phyloP scores from a whole-genome alignment of 2,329 filamentous ascomycete species.

The Hansfordia pulvinata region DNA sequence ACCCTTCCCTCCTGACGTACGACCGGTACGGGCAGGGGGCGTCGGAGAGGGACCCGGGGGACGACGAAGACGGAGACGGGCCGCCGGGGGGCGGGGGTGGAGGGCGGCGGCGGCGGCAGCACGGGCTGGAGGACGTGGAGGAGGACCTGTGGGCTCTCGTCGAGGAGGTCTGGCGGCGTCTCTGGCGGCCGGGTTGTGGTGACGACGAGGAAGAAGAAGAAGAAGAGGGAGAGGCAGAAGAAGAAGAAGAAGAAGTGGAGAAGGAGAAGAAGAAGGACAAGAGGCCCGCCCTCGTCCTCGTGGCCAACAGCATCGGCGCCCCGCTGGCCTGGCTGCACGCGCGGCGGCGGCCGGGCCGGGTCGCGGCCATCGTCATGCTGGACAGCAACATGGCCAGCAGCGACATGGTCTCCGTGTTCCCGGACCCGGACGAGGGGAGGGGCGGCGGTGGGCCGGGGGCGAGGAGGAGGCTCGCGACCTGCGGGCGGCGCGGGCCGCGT shows the following conservation, averaged over 20 bases:
- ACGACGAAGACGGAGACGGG: constrained; percentile 25
- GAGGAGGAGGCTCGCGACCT: too few species aligned
- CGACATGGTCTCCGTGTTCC: constrained; percentile 39
- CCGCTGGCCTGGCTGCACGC: constrained; percentile 37
- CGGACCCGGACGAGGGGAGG: constrained; percentile 33
- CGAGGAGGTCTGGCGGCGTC: constrained; percentile 19
- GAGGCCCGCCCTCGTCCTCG: constrained; percentile 24
- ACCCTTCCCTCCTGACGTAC: constrained; percentile 31
- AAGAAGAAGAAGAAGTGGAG: too few species aligned
- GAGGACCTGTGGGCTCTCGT: constrained; percentile 30
- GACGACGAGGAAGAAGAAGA: too few species aligned
- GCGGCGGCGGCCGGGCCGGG: constrained; percentile 26
- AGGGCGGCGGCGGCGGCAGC: too few species aligned
- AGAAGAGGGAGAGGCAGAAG: too few species aligned
- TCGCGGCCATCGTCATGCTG: constrained; percentile 34
- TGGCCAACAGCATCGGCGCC: constrained; percentile 39
- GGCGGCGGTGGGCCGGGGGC: too few species aligned
- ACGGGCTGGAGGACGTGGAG: constrained; percentile 29
- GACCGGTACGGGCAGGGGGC: constrained; percentile 44
- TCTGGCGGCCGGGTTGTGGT: constrained; percentile 10
- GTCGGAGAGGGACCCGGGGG: constrained; percentile 28
- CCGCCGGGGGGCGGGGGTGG: too few species aligned
- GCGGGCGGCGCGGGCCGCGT: constrained; percentile 19
- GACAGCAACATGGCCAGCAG: constrained; percentile 45
- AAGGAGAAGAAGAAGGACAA: constrained; percentile 1